These are phyloP conservation scores for Arabidopsis lyrata DNA, from an alignment of 441 rosid genomes.

Conservation along the genomic window DNA sequence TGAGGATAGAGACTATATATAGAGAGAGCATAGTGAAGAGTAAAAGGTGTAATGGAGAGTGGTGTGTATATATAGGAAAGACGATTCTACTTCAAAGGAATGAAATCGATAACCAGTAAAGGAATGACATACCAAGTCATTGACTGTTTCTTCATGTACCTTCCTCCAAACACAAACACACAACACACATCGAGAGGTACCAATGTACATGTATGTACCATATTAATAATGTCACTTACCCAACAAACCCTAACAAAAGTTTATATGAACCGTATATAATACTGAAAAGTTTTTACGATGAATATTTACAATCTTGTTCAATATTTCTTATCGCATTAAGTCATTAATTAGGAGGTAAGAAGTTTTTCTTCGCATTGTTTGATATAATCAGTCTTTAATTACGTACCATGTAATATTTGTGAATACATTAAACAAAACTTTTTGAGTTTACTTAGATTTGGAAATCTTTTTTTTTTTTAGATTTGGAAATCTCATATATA, in stretches of 20 bases:
- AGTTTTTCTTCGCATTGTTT: not conserved
- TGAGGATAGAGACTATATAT: not conserved
- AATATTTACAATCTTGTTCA: not conserved
- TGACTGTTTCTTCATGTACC: conserved; percentile 14
- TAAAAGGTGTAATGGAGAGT: not conserved
- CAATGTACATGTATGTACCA: not conserved
- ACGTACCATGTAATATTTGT: not conserved
- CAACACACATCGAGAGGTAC: not conserved
- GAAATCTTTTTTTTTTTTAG: not conserved
- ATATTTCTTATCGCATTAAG: not conserved
- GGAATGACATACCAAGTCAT: conserved; percentile 7
- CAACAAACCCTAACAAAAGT: not conserved
- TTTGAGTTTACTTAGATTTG: not conserved
- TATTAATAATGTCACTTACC: not conserved
- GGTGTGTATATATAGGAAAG: not conserved
- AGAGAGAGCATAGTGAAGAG: not conserved
- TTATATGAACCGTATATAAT: not conserved
- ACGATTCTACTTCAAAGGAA: not conserved
- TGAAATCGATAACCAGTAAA: not conserved
- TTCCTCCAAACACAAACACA: not conserved
- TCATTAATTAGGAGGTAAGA: not conserved
- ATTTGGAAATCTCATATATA: not conserved
- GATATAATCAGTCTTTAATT: no score
- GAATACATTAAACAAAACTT: not conserved
- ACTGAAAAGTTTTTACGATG: not conserved